phyloP scores from a whole-genome alignment of 306 rosid genomes.

The Oxytropis ochrocephala region DNA sequence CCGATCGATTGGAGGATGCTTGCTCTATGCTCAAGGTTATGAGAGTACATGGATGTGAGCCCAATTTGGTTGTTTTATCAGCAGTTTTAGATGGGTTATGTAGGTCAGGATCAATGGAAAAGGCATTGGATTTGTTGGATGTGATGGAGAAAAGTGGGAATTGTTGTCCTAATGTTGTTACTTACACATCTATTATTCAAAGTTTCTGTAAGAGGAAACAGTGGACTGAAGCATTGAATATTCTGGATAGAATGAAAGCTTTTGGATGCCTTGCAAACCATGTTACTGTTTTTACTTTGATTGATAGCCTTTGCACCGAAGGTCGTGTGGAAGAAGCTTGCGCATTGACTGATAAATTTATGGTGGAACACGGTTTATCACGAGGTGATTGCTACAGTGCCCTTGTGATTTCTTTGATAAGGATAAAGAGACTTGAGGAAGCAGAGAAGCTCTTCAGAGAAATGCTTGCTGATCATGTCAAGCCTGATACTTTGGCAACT shows the following conservation, averaged over 20 bases:
- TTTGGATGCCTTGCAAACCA: constrained; percentile 53
- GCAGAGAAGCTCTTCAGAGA: constrained; percentile 57
- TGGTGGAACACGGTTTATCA: constrained; percentile 42
- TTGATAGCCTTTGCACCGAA: constrained; percentile 45
- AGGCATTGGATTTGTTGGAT: constrained; percentile 52
- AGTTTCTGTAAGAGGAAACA: constrained; percentile 52
- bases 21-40: constrained; percentile 42
- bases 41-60: constrained; percentile 56
- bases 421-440: constrained; percentile 38
- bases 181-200: constrained; percentile 70
- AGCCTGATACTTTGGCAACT: constrained; percentile 54
- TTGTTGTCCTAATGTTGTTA: constrained; percentile 62
- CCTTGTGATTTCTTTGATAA: constrained; percentile 55
- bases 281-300: constrained; percentile 48
- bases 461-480: constrained; percentile 51
- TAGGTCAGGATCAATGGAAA: constrained; percentile 40
- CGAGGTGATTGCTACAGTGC: constrained; percentile 61
- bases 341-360: constrained; percentile 48
- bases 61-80: constrained; percentile 58
- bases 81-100: constrained; percentile 60
- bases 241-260: constrained; percentile 70
- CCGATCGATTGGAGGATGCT: constrained; percentile 59
- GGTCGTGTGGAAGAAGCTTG: constrained; percentile 54
- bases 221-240: constrained; percentile 43
- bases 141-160: constrained; percentile 75